Evolutionary conservation across 2,329 filamentous ascomycete species (phyloP).

Genomic region (Arthrinium phaeospermum): DNA sequence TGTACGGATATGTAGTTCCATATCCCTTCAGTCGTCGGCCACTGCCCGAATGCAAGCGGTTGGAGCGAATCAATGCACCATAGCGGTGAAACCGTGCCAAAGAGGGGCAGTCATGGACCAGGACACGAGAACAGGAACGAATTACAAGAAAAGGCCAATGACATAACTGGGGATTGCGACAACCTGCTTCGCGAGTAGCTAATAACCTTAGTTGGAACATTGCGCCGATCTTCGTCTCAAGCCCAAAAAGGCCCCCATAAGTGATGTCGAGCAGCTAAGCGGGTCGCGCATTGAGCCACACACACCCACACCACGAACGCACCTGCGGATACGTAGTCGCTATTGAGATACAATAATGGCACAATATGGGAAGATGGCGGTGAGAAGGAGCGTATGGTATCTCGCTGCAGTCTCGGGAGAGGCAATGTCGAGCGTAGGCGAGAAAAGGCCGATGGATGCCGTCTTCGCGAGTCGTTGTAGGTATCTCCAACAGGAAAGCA

Average conservation of each 20-base stretch:
- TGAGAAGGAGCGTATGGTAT: background rate
- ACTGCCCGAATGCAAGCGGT: background rate
- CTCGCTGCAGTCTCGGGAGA: background rate
- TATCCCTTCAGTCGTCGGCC: background rate
- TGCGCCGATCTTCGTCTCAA: slow-evolving; percentile 16
- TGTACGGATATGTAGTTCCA: background rate
- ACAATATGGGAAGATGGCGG: background rate
- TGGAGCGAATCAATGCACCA: slow-evolving; percentile 7
- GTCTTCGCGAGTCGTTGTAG: background rate
- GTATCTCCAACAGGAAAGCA: background rate
- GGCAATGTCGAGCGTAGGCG: background rate
- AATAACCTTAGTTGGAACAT: slow-evolving; percentile 14
- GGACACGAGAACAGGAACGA: background rate
- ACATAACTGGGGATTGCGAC: slow-evolving; percentile 11
- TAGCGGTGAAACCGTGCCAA: slow-evolving; percentile 16
- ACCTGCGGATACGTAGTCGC: background rate
- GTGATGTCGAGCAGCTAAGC: slow-evolving; percentile 13
- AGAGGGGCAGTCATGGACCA: slow-evolving; percentile 13
- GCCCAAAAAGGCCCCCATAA: background rate
- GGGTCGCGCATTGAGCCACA: slow-evolving; percentile 1
- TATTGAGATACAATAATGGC: background rate
- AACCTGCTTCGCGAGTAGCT: slow-evolving; percentile 15
- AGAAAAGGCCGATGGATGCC: background rate
- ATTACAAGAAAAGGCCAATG: slow-evolving; percentile 7
- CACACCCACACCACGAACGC: background rate